phyloP scores from a whole-genome alignment of 2,329 filamentous ascomycete genomes.

The Mariannaea elegans region DNA sequence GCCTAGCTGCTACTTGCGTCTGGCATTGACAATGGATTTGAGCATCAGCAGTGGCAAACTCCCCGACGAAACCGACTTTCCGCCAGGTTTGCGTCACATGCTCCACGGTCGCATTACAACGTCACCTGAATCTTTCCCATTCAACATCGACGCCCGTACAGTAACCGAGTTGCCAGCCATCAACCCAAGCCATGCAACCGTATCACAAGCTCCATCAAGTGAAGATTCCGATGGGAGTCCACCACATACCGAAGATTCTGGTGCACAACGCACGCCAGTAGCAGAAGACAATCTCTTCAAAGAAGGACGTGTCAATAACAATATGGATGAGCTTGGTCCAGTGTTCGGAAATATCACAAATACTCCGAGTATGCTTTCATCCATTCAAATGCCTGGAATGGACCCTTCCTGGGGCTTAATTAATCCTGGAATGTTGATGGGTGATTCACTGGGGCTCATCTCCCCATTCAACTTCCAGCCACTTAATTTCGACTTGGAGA shows the following conservation, averaged over 20 bases:
- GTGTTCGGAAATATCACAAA: neutral
- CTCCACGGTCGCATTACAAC: slow-evolving; percentile 4
- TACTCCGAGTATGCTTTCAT: neutral
- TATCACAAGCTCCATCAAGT: neutral
- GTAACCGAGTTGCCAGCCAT: neutral
- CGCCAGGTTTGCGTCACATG: slow-evolving; percentile 24
- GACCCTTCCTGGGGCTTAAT: neutral
- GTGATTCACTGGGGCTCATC: neutral
- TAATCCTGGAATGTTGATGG: neutral
- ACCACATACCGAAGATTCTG: neutral
- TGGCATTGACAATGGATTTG: slow-evolving; percentile 36
- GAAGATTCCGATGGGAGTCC: neutral
- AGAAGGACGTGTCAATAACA: neutral
- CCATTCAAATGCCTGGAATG: neutral
- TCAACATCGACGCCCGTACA: neutral
- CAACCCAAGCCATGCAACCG: neutral
- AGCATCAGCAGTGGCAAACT: slow-evolving; percentile 37
- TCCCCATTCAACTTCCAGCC: neutral
- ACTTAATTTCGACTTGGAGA: neutral
- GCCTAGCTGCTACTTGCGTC: slow-evolving; percentile 30
- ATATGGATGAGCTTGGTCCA: neutral
- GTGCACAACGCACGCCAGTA: neutral
- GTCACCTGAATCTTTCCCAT: neutral
- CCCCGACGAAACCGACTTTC: slow-evolving; percentile 37
- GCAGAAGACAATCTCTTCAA: neutral